These are phyloP conservation scores for Dactylorhiza incarnata DNA, from an alignment of 106 monocot genomes.

Conservation along the genomic window DNA sequence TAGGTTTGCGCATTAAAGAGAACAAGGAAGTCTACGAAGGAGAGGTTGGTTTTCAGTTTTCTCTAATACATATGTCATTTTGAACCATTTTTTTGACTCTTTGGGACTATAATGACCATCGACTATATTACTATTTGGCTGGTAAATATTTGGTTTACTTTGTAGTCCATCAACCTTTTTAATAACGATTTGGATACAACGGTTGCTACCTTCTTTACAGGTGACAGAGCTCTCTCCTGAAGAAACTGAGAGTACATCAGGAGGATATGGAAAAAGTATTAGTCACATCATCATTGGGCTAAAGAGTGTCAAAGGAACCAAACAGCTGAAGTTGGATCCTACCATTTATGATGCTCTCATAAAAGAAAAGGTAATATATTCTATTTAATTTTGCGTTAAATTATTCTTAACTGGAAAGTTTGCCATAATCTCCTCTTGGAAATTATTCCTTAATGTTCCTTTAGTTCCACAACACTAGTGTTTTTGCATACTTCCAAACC, in stretches of 20 bases:
- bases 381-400: background rate
- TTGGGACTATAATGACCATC: background rate
- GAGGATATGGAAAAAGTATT: constrained; percentile 92
- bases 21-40: constrained; percentile 99
- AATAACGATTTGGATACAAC: background rate
- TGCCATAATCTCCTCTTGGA: background rate
- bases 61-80: background rate
- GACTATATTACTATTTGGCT: background rate
- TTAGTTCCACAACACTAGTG: background rate
- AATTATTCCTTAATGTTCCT: background rate
- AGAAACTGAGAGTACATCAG: constrained; percentile 78
- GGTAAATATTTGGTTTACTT: background rate
- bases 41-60: constrained; percentile 41
- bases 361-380: constrained; percentile 75
- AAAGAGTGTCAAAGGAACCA: constrained; percentile 74
- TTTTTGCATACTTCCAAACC: background rate
- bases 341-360: constrained; percentile 97
- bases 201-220: constrained; percentile 24
- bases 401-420: background rate
- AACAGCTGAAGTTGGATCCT: constrained; percentile 94
- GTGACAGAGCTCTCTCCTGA: constrained; percentile 98
- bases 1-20: constrained; percentile 92
- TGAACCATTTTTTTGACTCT: background rate
- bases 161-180: background rate
- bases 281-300: constrained; percentile 95